Conservation (phyloP, 176 grass and related monocot genomes). For the Leersia perrieri region DNA sequence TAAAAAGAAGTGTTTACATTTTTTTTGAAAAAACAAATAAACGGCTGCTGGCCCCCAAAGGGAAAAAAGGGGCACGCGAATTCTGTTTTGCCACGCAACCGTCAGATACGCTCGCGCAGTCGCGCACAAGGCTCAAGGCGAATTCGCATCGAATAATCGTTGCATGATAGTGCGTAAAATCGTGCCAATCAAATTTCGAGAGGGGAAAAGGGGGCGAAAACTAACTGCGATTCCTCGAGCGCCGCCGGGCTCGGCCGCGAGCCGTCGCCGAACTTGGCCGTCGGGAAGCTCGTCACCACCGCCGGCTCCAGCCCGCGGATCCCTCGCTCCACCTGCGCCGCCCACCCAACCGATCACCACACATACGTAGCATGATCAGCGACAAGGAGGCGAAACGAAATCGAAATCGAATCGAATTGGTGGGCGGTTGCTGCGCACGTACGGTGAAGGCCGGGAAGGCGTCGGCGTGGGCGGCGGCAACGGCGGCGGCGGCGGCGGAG, state of each 20-base stretch:
- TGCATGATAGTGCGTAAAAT: not conserved
- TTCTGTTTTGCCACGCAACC: not conserved
- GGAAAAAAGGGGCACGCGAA: not conserved
- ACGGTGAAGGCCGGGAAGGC: slow-evolving; percentile 25
- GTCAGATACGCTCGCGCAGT: not conserved
- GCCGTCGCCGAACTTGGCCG: slow-evolving; percentile 50
- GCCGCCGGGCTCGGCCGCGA: not conserved
- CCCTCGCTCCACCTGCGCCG: slow-evolving; percentile 40
- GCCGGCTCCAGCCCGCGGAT: slow-evolving; percentile 50
- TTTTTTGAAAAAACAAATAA: no score
- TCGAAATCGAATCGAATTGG: not conserved
- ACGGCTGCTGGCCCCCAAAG: not conserved
- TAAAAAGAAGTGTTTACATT: no score
- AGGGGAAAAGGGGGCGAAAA: not conserved
- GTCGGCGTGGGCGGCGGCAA: slow-evolving; percentile 8
- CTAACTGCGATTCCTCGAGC: slow-evolving; percentile 55
- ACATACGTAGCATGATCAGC: not conserved
- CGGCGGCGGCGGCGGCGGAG: slow-evolving; percentile 7
- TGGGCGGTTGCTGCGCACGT: not conserved
- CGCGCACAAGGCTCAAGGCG: no score
- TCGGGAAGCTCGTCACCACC: slow-evolving; percentile 61
- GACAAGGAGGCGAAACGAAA: not conserved
- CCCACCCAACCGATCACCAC: not conserved
- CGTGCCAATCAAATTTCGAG: not conserved
- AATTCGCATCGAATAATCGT: not conserved